Base-by-base conservation (phyloP, 2,329 filamentous ascomycete species). In the Chalaropsis thielavioides region DNA sequence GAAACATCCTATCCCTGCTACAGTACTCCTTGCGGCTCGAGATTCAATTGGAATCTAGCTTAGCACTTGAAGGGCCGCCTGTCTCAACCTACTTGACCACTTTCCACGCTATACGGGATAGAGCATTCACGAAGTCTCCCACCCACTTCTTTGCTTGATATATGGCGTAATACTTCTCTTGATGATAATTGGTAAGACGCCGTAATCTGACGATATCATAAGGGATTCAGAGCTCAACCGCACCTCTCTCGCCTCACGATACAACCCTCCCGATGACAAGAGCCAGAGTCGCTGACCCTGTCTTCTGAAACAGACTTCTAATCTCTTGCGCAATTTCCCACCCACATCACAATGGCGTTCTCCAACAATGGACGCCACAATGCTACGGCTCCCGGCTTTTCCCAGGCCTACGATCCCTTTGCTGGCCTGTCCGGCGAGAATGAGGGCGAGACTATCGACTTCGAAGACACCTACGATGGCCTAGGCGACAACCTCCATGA, bases 381-480 rank as follows among this genome's bases (percentile, higher is more conserved):
- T 70, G 76, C 80, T 70, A 79, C 81, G 64, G 87, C 86, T 44
- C 84, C 88, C 63, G 90, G 91, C 72, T 97, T 97, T 76, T 86
- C 90, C 71, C 87, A 91, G 74, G 75, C 81, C 67, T 82, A 88
- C 70, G 91, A 99, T 75, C 90, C 92, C 46, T 97, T 97, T 75
- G 90, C 89, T 69, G 86, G 88, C 66, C 83, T 96, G 70, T 81
- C 79, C 62, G 80, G 81, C 67, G 82, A 87, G 67, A 83, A 86
- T 70, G 75, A 76, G 62, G 79, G 80, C 69, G 83, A 81, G 68
- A 79, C 77, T 27, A 73, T 81, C 71, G 89, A 97, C 71, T 99
- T 97, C 70, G 94, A 99, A 71, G 91, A 99, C 73, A 97, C 92
- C 44, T 97, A 97, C 73, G 94, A 99, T 75, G 92, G 92, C 19